Evolutionary conservation across 2,329 filamentous ascomycete species (phyloP).

Genomic region (Aurifilum marmelostoma): DNA sequence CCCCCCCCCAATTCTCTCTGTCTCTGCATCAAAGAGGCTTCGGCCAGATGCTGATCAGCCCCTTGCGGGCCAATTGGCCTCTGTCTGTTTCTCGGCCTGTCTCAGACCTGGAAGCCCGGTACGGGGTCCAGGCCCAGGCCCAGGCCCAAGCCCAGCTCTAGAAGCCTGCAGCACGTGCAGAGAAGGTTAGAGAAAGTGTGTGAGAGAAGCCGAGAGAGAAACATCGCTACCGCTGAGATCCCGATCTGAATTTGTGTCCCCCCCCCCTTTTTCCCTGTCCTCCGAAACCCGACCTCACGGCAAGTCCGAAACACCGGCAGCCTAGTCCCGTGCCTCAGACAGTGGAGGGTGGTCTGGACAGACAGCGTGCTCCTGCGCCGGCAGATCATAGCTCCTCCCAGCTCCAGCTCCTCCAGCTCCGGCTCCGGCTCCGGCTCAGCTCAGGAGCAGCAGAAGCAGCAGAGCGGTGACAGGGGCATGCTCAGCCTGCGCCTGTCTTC

Average conservation of each 20-base stretch:
- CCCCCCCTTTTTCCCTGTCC: too few relatives aligned
- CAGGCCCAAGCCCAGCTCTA: background rate
- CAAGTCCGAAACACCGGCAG: background rate
- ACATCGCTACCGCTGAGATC: background rate
- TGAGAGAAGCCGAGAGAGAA: background rate
- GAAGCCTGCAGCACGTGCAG: background rate
- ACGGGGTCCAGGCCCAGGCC: background rate
- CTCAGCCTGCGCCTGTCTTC: background rate
- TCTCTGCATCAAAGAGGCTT: background rate
- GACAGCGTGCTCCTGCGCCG: background rate
- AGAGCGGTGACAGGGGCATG: background rate
- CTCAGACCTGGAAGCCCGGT: background rate
- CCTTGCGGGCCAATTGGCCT: conserved; percentile 18
- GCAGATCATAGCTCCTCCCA: background rate
- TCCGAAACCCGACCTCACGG: background rate
- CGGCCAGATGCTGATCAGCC: background rate
- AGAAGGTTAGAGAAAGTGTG: too few relatives aligned
- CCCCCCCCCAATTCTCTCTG: too few relatives aligned
- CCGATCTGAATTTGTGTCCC: background rate
- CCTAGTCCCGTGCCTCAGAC: background rate
- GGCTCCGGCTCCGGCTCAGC: background rate
- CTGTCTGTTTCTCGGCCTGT: conserved; percentile 6
- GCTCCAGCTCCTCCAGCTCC: background rate
- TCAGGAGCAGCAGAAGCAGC: background rate
- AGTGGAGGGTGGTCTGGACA: background rate